Evolutionary conservation across 2,329 filamentous ascomycete species (phyloP).

Genomic region (Helotiales sp.): DNA sequence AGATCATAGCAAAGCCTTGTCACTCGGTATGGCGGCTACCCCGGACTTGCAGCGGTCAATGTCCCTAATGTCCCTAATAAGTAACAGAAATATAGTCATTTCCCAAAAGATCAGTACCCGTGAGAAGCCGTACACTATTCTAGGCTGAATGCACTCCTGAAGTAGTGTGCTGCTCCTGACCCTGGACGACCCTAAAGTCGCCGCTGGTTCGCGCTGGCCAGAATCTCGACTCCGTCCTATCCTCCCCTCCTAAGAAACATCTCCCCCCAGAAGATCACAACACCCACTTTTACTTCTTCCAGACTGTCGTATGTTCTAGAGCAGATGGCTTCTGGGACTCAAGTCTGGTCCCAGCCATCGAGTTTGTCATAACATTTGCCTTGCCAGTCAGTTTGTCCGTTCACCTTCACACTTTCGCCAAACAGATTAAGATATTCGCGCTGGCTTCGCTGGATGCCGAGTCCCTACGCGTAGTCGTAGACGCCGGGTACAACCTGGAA

Average conservation of each 20-base stretch:
- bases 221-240: neutral
- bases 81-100: no score
- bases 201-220: neutral
- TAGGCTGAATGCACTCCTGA: neutral
- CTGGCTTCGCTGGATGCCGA: constrained; percentile 27
- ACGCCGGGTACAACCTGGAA: constrained; percentile 22
- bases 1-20: neutral
- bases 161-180: neutral
- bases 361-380: constrained; percentile 11
- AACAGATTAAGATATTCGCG: constrained; percentile 13
- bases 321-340: constrained; percentile 14
- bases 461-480: constrained; percentile 12
- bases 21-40: neutral
- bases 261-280: neutral
- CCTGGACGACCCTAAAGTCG: neutral
- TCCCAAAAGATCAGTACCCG: neutral
- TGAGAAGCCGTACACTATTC: neutral
- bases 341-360: neutral
- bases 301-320: neutral
- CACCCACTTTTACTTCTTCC: constrained; percentile 5
- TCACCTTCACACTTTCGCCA: neutral
- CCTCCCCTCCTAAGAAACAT: neutral
- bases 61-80: no score
- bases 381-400: constrained; percentile 1
- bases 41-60: neutral